Conservation (phyloP, 164 flowering plant genomes). For the Berberis thunbergii region DNA sequence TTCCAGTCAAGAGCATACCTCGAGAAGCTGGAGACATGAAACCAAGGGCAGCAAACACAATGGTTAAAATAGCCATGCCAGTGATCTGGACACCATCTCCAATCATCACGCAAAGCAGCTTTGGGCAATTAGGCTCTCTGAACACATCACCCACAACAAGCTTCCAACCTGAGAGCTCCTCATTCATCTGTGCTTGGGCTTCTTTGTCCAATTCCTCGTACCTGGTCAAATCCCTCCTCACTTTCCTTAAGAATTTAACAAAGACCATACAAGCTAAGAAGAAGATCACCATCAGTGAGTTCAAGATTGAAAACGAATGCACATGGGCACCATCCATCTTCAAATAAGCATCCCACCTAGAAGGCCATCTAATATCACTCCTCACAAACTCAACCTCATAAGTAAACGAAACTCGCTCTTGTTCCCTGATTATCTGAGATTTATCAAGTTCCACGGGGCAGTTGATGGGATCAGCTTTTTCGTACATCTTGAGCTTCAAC, state of each 20-base stretch:
- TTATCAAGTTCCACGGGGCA: conserved; percentile 9
- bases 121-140: conserved; percentile 29
- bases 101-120: conserved; percentile 32
- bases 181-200: conserved; percentile 30
- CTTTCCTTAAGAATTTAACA: conserved; percentile 24
- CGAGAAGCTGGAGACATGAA: conserved; percentile 21
- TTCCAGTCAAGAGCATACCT: conserved; percentile 32
- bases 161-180: too few relatives aligned
- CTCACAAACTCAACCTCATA: conserved; percentile 47
- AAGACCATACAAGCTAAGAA: conserved; percentile 26
- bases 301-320: conserved; percentile 55
- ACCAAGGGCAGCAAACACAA: conserved; percentile 28
- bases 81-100: conserved; percentile 33
- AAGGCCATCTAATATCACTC: conserved; percentile 45
- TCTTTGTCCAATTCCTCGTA: conserved; percentile 59
- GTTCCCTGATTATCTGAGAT: conserved; percentile 16
- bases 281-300: conserved; percentile 51
- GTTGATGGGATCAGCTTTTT: neutral
- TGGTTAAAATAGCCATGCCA: conserved; percentile 34
- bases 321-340: conserved; percentile 54
- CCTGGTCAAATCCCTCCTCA: conserved; percentile 35
- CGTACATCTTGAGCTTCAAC: conserved; percentile 18
- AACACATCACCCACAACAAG: conserved; percentile 59
- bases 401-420: conserved; percentile 25
- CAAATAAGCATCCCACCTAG: conserved; percentile 56